These are phyloP conservation scores for Clathrospora elynae DNA, from an alignment of 2,329 filamentous ascomycete genomes.

Conservation along the genomic window DNA sequence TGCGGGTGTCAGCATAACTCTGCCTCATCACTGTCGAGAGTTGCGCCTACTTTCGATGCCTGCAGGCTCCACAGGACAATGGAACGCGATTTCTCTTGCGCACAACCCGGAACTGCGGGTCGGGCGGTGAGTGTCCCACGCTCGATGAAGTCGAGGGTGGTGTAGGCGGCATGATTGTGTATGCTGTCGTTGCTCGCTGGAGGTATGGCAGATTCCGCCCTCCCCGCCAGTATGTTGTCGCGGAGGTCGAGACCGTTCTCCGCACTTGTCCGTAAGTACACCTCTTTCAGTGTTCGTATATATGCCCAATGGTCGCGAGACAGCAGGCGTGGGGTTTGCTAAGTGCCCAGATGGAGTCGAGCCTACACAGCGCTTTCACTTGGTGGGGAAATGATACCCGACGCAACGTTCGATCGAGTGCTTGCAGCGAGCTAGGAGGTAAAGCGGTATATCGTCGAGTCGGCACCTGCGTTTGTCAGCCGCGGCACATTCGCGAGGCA, in stretches of 20 bases:
- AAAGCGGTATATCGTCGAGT: neutral
- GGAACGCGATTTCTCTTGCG: constrained; percentile 91
- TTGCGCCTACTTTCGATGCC: constrained; percentile 77
- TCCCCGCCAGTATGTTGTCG: constrained; percentile 1
- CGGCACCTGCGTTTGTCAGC: constrained; percentile 7
- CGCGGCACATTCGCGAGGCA: neutral
- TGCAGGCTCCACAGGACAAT: constrained; percentile 87
- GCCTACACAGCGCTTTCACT: constrained; percentile 1
- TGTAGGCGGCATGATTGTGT: constrained; percentile 69
- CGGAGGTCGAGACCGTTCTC: neutral
- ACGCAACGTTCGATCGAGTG: neutral
- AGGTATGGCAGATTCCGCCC: constrained; percentile 8
- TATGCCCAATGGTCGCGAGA: constrained; percentile 2
- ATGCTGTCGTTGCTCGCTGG: constrained; percentile 8
- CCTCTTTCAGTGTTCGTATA: neutral
- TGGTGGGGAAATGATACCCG: constrained; percentile 1
- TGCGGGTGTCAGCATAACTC: constrained; percentile 40
- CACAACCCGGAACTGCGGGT: constrained; percentile 84
- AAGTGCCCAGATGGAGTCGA: neutral
- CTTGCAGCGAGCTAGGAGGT: neutral
- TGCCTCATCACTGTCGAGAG: neutral
- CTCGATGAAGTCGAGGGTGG: constrained; percentile 78
- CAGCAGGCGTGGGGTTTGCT: neutral
- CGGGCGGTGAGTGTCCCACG: constrained; percentile 79
- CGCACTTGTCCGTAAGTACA: neutral